These are phyloP conservation scores for Crassisporium funariophilum DNA, from an alignment of 768 basidiomycete genomes.

Conservation along the genomic window DNA sequence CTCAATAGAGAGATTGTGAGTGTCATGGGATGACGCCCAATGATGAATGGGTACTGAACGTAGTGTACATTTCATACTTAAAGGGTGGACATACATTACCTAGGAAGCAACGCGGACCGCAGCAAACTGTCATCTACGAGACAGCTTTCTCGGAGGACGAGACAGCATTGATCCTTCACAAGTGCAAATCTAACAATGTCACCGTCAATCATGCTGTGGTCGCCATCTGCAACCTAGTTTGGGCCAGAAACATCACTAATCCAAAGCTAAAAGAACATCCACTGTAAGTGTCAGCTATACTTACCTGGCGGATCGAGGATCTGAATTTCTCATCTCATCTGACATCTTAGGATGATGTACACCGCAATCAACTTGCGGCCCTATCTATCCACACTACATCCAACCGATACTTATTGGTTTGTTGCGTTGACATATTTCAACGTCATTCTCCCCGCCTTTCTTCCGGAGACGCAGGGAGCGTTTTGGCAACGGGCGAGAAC, in stretches of 20 bases:
- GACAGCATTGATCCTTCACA: slow-evolving; percentile 50
- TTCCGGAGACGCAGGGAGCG: slow-evolving; percentile 50
- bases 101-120: slow-evolving; percentile 37
- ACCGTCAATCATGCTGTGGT: slow-evolving; percentile 64
- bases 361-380: slow-evolving; percentile 81
- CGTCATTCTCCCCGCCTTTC: slow-evolving; percentile 73
- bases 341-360: slow-evolving; percentile 71
- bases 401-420: slow-evolving; percentile 75
- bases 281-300: slow-evolving; percentile 39
- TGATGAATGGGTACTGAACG: no score
- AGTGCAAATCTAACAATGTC: slow-evolving; percentile 60
- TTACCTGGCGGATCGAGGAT: slow-evolving; percentile 6
- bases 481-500: slow-evolving; percentile 80
- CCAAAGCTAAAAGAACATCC: slow-evolving; percentile 44
- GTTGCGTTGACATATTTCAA: slow-evolving; percentile 82
- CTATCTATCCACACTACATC: slow-evolving; percentile 44
- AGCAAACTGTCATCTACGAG: slow-evolving; percentile 36
- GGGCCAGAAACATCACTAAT: slow-evolving; percentile 38
- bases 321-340: slow-evolving; percentile 38
- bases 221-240: slow-evolving; percentile 60
- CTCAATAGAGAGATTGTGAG: slow-evolving; percentile 49
- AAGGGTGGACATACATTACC: slow-evolving; percentile 61
- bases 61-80: no score
- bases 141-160: slow-evolving; percentile 26
- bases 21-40: slow-evolving; percentile 2